Percentiles rank a stretch among this genome's conserved stretches.
Evolutionary conservation across 345 rosid genomes (phyloP).

Genomic region (Arabis alpina): DNA sequence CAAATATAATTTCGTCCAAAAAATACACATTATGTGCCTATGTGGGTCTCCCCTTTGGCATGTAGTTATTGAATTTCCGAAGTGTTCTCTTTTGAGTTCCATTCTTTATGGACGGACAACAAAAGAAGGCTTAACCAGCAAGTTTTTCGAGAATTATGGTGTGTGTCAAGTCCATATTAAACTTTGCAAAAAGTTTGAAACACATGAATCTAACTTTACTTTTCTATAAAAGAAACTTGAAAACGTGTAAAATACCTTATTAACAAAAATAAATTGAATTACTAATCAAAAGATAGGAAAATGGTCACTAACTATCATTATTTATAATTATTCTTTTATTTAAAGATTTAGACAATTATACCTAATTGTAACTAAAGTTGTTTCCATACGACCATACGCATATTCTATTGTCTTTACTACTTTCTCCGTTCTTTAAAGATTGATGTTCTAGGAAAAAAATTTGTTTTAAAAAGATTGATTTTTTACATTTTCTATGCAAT

Average conservation of each 20-base stretch:
- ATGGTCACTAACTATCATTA: neutral
- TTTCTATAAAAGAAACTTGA: too few relatives aligned
- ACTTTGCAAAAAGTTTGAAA: too few relatives aligned
- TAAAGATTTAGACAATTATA: neutral
- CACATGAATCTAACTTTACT: too few relatives aligned
- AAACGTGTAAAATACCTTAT: too few relatives aligned
- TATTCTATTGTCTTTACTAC: neutral
- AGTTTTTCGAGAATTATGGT: constrained; percentile 25
- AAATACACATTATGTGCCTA: neutral
- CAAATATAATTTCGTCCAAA: constrained; percentile 6
- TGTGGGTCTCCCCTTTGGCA: constrained; percentile 18
- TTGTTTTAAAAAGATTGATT: too few relatives aligned
- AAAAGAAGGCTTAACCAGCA: constrained; percentile 19
- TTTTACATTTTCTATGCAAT: too few relatives aligned
- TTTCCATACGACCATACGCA: neutral
- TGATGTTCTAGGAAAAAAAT: too few relatives aligned
- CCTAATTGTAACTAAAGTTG: neutral
- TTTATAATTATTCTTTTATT: neutral
- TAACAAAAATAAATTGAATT: too few relatives aligned
- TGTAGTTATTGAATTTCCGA: constrained; percentile 13
- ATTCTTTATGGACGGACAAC: constrained; percentile 25
- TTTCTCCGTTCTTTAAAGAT: too few relatives aligned
- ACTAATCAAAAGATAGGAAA: neutral
- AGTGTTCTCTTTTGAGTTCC: constrained; percentile 17
- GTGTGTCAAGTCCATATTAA: constrained; percentile 2